Conservation (phyloP, 2,329 filamentous ascomycete species). For the Hypoxylon sp. region DNA sequence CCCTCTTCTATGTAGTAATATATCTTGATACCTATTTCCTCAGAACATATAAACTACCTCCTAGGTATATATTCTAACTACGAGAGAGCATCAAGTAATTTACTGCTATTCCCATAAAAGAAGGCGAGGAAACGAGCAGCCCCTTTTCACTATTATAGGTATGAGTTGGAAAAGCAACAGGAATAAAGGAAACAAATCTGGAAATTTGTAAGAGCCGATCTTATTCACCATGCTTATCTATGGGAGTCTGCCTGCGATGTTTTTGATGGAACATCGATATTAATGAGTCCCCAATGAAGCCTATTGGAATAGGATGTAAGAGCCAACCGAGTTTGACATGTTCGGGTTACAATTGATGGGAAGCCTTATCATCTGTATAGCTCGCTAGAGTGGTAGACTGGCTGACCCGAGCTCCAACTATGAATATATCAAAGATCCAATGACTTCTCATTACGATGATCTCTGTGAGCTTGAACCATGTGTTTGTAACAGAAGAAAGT, state of each 20-base stretch:
- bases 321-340: not conserved
- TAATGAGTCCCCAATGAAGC: not conserved
- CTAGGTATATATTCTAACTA: no score
- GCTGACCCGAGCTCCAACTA: not conserved
- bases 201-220: no score
- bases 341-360: not conserved
- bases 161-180: no score
- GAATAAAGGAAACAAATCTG: no score
- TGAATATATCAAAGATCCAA: not conserved
- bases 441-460: not conserved
- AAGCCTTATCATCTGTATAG: not conserved
- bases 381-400: not conserved
- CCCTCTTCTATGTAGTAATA: no score
- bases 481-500: slow-evolving; percentile 28
- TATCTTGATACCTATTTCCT: no score
- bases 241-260: not conserved
- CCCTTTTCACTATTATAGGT: no score
- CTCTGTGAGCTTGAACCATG: not conserved
- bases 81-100: no score
- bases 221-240: not conserved
- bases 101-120: no score
- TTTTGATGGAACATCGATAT: not conserved
- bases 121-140: no score
- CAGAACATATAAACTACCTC: no score
- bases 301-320: not conserved